Conservation (phyloP, 257 asterid genomes). For the Perilla frutescens region DNA sequence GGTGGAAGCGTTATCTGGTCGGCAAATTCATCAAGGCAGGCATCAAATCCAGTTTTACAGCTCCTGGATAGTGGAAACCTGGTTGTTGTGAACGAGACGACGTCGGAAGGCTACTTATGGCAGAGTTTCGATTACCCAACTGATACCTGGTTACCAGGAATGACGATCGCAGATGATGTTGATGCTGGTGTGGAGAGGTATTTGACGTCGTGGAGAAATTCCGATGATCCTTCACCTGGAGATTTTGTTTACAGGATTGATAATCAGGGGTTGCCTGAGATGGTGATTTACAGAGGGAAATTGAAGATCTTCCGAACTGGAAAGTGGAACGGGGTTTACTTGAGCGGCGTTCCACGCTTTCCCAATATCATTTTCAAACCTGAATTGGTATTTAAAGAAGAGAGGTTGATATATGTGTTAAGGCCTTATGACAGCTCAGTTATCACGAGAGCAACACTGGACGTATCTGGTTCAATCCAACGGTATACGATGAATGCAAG, state of each 20-base stretch:
- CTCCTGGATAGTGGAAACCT: slow-evolving; percentile 42
- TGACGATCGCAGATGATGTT: slow-evolving; percentile 3
- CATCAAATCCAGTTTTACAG: background rate
- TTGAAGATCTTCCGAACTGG: slow-evolving; percentile 31
- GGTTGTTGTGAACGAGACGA: slow-evolving; percentile 17
- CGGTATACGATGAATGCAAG: slow-evolving; percentile 29
- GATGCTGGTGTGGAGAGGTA: slow-evolving; percentile 13
- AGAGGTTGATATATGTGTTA: slow-evolving; percentile 5
- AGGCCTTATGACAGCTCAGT: slow-evolving; percentile 30
- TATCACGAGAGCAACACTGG: slow-evolving; percentile 2
- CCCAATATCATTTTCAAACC: background rate
- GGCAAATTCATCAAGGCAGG: background rate
- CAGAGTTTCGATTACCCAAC: slow-evolving; percentile 45
- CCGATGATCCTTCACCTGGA: slow-evolving; percentile 46
- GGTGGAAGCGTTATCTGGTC: slow-evolving; percentile 30
- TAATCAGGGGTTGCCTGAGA: slow-evolving; percentile 35
- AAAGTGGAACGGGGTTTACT: slow-evolving; percentile 45
- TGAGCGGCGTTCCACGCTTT: slow-evolving; percentile 18
- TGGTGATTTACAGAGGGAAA: slow-evolving; percentile 27
- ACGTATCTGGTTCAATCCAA: slow-evolving; percentile 11
- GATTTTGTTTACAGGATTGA: slow-evolving; percentile 31
- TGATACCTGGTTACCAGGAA: slow-evolving; percentile 46
- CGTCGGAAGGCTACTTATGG: slow-evolving; percentile 25
- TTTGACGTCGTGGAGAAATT: slow-evolving; percentile 46
- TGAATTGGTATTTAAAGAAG: background rate